Base-by-base conservation (phyloP, 2,329 filamentous ascomycete species). In the Coniochaeta sp. region DNA sequence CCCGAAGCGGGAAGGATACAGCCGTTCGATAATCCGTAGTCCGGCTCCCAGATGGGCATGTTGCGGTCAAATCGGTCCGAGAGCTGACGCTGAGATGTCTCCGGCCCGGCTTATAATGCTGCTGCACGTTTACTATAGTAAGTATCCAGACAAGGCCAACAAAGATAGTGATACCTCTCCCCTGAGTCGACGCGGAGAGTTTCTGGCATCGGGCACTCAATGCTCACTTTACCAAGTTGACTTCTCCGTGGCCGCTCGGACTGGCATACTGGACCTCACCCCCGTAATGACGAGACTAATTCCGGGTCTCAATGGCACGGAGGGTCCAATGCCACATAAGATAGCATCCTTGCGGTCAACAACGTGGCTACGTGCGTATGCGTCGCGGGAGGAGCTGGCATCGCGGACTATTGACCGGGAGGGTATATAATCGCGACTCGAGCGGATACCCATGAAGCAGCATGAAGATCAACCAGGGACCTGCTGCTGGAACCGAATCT, bases 401-500 rank as follows among this genome's bases (percentile, higher is more conserved):
- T 40, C 16, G 16, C 16, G 38, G 38, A 40, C 9, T 52, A 59
- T 59, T 38, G 58, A 43, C 57, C 36, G 24, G 57, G 57, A 43
- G 26, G 26, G 36, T 28, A 31, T 58, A 36, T 16, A 26, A 58
- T 38, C 26, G 5, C 22, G 24, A 47, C 19, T 47, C 11, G 43
- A 24, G 43, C 43, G 43, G 43, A 47, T 47, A 47, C 57, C 57
- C 57, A 31, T 52, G 26, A n/a, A 28, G 19, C 38, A 58, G 33
- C 40, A 44, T 57, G 55, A 47, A 12, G 43, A 47, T 59, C 60
- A 57, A 62, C 40, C 36, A 57, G 61, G 60, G 60, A 58, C 57
- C 59, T 58, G 59, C 60, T 60, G 57, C 47, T 55, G 60, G 58
- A 59, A 62, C 57, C 34, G 63, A 63, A 69, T 67, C 61, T 62